Evolutionary conservation across 805 yeast genomes (phyloP).

Genomic region (Schwanniomyces occidentalis): DNA sequence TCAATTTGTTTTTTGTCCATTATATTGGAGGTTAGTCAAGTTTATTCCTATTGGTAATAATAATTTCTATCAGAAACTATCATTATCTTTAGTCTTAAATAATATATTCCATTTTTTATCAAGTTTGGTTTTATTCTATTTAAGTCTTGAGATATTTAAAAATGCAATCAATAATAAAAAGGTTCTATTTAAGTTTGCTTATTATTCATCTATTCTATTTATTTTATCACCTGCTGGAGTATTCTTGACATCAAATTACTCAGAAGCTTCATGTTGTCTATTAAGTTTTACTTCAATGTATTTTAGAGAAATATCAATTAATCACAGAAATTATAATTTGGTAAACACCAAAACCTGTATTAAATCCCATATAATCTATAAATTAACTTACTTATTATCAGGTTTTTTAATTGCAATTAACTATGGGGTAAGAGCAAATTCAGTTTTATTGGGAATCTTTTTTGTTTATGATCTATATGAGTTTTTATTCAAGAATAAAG

Average conservation of each 20-base stretch:
- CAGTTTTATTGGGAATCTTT: slow-evolving; percentile 67
- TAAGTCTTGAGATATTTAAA: slow-evolving; percentile 42
- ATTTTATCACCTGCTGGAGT: slow-evolving; percentile 78
- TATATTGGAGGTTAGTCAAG: slow-evolving; percentile 63
- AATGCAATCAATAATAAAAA: slow-evolving; percentile 16
- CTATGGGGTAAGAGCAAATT: slow-evolving; percentile 71
- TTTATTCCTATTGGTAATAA: slow-evolving; percentile 15
- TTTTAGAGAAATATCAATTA: slow-evolving; percentile 42
- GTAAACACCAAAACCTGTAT: slow-evolving; percentile 18
- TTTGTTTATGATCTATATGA: slow-evolving; percentile 57
- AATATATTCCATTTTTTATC: slow-evolving; percentile 54
- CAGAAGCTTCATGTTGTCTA: slow-evolving; percentile 72
- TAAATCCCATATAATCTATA: slow-evolving; percentile 9
- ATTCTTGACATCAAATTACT: slow-evolving; percentile 69
- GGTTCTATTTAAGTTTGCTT: slow-evolving; percentile 17
- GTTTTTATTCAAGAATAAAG: slow-evolving; percentile 14
- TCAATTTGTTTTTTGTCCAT: slow-evolving; percentile 83
- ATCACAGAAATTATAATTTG: slow-evolving; percentile 16
- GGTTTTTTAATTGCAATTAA: slow-evolving; percentile 59
- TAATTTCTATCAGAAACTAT: slow-evolving; percentile 45
- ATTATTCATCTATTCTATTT: slow-evolving; percentile 44
- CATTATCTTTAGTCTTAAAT: slow-evolving; percentile 49
- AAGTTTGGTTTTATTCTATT: slow-evolving; percentile 46
- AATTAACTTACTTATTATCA: slow-evolving; percentile 39
- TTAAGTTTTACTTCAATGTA: slow-evolving; percentile 58